phyloP scores from a whole-genome alignment of 768 basidiomycete genomes.

The Chalciporus chontae region DNA sequence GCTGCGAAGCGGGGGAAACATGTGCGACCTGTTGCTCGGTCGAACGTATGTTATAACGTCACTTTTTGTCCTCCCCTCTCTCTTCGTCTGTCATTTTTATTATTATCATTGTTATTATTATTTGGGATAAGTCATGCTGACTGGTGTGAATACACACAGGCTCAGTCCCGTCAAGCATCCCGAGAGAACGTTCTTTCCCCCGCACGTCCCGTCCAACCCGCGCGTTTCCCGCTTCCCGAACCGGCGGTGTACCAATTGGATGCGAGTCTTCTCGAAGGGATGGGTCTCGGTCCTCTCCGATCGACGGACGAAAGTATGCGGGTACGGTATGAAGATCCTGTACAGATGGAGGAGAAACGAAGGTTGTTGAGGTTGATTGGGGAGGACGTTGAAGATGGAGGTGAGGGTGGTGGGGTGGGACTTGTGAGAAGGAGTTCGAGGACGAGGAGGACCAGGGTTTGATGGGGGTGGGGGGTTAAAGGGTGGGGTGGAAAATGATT shows the following conservation, averaged over 20 bases:
- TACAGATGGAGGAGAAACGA: conserved; percentile 54
- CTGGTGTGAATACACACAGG: not conserved
- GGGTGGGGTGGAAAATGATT: too few relatives aligned
- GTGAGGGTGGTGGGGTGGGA: conserved; percentile 20
- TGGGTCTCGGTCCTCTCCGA: conserved; percentile 12
- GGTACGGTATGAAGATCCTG: conserved; percentile 69
- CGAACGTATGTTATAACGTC: conserved; percentile 30
- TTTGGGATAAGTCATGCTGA: too few relatives aligned
- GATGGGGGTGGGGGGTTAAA: not conserved
- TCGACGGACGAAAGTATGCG: conserved; percentile 45
- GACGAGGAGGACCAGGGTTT: not conserved
- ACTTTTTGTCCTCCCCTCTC: too few relatives aligned
- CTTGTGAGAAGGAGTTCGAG: not conserved
- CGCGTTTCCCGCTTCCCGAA: not conserved
- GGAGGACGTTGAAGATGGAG: conserved; percentile 13
- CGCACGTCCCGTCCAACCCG: conserved; percentile 2
- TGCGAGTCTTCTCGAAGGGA: conserved; percentile 26
- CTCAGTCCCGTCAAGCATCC: conserved; percentile 36
- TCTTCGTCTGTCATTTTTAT: too few relatives aligned
- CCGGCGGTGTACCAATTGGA: conserved; percentile 27
- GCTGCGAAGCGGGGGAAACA: conserved; percentile 33
- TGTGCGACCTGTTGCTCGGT: conserved; percentile 34
- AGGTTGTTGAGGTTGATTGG: conserved; percentile 54
- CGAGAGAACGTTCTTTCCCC: conserved; percentile 23
- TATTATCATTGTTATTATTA: too few relatives aligned